phyloP scores from a whole-genome alignment of 768 basidiomycete genomes.

The Amanita pseudoporphyria region DNA sequence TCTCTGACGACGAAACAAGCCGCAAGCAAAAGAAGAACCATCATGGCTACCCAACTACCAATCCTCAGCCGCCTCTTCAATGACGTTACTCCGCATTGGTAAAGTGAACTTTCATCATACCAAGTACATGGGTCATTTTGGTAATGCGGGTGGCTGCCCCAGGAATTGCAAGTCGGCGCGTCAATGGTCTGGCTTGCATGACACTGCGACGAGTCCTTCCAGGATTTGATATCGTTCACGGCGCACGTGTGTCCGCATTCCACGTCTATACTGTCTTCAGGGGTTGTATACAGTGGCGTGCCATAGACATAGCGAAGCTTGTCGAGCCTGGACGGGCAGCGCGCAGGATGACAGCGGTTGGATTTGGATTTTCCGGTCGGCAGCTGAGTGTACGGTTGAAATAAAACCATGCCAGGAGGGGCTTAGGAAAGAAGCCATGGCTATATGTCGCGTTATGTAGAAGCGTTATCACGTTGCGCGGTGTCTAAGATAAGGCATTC shows the following conservation, averaged over 20 bases:
- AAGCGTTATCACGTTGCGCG: not conserved
- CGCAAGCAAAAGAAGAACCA: not conserved
- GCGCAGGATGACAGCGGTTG: not conserved
- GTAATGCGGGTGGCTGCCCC: not conserved
- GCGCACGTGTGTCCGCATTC: not conserved
- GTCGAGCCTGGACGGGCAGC: not conserved
- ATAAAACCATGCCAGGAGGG: not conserved
- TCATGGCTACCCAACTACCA: slow-evolving; percentile 1
- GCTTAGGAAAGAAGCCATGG: not conserved
- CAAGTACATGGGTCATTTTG: not conserved
- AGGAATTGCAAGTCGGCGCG: not conserved
- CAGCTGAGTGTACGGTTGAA: not conserved
- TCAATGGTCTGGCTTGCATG: not conserved
- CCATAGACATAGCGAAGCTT: not conserved
- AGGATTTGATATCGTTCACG: not conserved
- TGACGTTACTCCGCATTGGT: not conserved
- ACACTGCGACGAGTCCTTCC: not conserved
- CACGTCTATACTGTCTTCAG: not conserved
- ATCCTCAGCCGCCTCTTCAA: not conserved
- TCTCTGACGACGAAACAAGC: not conserved
- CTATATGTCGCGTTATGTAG: not conserved
- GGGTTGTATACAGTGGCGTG: not conserved
- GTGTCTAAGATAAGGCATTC: not conserved
- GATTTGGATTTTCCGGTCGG: not conserved
- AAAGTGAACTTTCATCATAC: not conserved